Conservation (phyloP, 225 moss, liverwort and hornwort species). For the Pseudoscleropodium purum region DNA sequence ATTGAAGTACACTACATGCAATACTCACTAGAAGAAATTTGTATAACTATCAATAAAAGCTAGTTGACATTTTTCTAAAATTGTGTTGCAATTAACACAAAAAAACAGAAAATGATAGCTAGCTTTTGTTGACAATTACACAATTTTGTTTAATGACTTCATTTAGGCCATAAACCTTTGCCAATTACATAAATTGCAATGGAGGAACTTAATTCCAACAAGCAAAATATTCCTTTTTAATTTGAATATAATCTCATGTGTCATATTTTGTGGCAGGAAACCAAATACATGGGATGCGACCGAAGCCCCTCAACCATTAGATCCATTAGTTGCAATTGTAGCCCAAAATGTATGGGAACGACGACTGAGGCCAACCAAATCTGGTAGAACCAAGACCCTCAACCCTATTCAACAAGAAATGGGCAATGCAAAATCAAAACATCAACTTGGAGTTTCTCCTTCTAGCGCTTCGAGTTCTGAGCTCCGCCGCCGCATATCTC, state of each 20-base stretch:
- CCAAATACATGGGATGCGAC: not conserved
- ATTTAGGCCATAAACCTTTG: not conserved
- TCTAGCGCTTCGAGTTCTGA: not conserved
- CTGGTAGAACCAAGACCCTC: not conserved
- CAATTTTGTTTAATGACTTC: too few species aligned
- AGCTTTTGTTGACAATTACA: too few species aligned
- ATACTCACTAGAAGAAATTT: not conserved
- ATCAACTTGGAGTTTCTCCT: not conserved
- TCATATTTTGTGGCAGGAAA: not conserved
- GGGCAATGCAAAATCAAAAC: not conserved
- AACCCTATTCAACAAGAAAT: not conserved
- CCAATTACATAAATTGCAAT: too few species aligned
- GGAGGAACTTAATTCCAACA: too few species aligned
- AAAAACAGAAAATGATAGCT: too few species aligned
- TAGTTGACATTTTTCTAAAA: too few species aligned
- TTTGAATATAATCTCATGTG: not conserved
- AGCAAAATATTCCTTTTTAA: too few species aligned
- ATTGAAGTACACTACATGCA: accelerated
- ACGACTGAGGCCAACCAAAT: not conserved
- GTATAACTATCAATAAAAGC: too few species aligned
- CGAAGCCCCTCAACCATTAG: not conserved
- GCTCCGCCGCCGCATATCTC: not conserved
- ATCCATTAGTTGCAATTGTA: not conserved
- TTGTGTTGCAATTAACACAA: too few species aligned
- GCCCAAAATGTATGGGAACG: constrained; percentile 2